Conservation (phyloP, 331 rosid species). For the Pyrus hybrid region DNA sequence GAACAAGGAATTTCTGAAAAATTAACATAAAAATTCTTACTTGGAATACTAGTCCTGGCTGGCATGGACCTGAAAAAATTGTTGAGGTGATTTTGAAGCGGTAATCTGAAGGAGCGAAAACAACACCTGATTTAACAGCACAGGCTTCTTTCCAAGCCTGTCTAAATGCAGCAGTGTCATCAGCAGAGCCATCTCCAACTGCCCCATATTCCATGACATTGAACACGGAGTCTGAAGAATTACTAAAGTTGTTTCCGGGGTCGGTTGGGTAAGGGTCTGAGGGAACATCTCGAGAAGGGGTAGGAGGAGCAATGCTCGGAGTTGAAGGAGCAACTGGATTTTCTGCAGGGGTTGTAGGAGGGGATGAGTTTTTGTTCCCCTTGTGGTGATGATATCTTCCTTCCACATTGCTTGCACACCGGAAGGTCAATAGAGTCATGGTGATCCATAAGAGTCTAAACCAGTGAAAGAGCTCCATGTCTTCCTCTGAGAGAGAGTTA, state of each 20-base stretch:
- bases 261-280: constrained; percentile 68
- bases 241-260: constrained; percentile 24
- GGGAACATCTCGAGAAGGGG: constrained; percentile 27
- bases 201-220: constrained; percentile 77
- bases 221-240: constrained; percentile 33
- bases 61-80: constrained; percentile 91
- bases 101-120: constrained; percentile 50
- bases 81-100: constrained; percentile 72
- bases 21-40: constrained; percentile 26
- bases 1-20: neutral
- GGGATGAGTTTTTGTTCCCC: constrained; percentile 19
- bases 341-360: constrained; percentile 1
- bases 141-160: constrained; percentile 96
- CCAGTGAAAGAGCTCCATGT: constrained; percentile 32
- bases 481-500: constrained; percentile 10
- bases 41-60: constrained; percentile 80
- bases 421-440: constrained; percentile 13
- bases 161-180: constrained; percentile 70
- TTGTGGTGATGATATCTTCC: constrained; percentile 65
- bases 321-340: constrained; percentile 8
- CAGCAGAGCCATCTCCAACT: constrained; percentile 75
- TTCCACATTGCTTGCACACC: constrained; percentile 39
- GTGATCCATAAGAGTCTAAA: constrained; percentile 24
- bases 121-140: constrained; percentile 57
- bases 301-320: constrained; percentile 18